These are phyloP conservation scores for Cardiospermum halicacabum DNA, from an alignment of 345 rosid species.

Conservation along the genomic window DNA sequence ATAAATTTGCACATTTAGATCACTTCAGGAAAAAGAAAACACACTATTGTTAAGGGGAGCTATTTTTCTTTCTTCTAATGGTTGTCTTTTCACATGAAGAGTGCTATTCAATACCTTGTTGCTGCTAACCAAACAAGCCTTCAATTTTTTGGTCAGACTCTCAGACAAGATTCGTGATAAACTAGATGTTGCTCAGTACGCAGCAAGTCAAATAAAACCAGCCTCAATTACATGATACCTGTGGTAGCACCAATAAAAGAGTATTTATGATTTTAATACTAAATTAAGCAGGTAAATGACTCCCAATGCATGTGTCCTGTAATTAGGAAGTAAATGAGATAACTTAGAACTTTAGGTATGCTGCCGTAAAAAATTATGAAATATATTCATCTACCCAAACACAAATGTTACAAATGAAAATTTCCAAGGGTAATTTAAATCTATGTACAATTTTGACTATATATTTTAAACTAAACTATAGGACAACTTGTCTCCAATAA, in stretches of 20 bases:
- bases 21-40: no score
- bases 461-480: no score
- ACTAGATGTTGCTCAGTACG: background rate
- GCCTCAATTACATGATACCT: background rate
- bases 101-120: no score
- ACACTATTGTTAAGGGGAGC: no score
- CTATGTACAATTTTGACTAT: background rate
- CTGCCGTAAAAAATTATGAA: background rate
- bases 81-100: no score
- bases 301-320: background rate
- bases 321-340: background rate
- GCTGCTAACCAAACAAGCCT: no score
- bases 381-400: background rate
- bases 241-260: background rate
- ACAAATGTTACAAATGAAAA: background rate
- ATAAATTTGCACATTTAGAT: no score
- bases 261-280: background rate
- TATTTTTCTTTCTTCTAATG: no score
- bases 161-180: background rate
- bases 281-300: background rate
- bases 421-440: background rate
- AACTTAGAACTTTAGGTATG: background rate
- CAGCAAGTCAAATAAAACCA: background rate
- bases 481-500: no score
- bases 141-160: no score